Base-by-base conservation (phyloP, 352 stramenopile genomes). In the Phytopythium vexans region DNA sequence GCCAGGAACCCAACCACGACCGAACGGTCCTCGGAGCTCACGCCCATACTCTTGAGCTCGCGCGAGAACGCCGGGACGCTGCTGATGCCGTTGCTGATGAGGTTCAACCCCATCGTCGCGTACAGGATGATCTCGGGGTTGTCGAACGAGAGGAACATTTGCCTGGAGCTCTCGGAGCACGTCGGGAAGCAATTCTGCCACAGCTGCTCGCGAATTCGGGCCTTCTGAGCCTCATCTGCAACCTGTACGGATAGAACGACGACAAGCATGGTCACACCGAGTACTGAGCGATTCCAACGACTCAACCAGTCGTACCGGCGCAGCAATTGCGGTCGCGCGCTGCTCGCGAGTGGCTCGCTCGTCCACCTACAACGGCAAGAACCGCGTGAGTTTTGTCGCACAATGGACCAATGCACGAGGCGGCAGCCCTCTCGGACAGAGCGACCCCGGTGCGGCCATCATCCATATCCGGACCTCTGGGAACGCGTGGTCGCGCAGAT, bases 61-160 rank as follows among this genome's bases (percentile, higher is more conserved):
- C 84, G 64, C 9, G 82, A 92, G 55, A 90, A 94, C 21, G 82
- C 70, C 38, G 82, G 76, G 16, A 94, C 84, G 48, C 77, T 91
- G 54, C 75, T 89, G 54, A 88, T 90, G 50, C 84, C 81, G 48
- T 90, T 90, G 67, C 78, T 86, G 56, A 94, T 89, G 53, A 94
- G 74, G 41, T 92, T 91, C 11, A 94, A 77, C 3, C 84, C 84
- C 38, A 94, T 51, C 33, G 84, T 92, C 38, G 84, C 70, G 64
- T 92, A 90, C 27, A 94, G 47, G n/a, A 94, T 81, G 32, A 91
- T 76, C 37, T 81, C 71, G 33, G 82, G 76, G 49, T 70, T 86
- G 16, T 78, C 74, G 41, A 94, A 89, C 9, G 81, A 80, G 46
- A 91, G 73, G 58, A 76, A 93, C 42, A 83, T 74, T 55, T 91